Evolutionary conservation across 306 rosid species (phyloP), one percentile per base, ranked within the genome.

Genomic region (Mimosa bimucronata): DNA sequence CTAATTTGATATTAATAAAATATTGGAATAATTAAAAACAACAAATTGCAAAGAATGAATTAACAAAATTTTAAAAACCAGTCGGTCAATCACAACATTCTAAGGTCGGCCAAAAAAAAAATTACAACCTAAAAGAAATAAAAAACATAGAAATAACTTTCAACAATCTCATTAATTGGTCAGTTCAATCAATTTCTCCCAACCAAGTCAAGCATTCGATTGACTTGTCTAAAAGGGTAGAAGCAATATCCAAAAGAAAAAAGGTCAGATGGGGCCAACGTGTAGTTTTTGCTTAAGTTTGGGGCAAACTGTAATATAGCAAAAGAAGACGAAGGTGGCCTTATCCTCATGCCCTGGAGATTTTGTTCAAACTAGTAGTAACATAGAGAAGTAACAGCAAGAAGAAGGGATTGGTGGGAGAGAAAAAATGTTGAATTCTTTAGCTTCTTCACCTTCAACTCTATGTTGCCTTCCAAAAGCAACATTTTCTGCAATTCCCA

Each of bases 371-470:
- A 10, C 53, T 48, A 14, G 14, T 34, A 15, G 8, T 25, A 72
- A 50, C 62, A 1, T 8, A 18, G 44, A 72, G 64, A 28, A 11
- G n/a, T 3, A n/a, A 73, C 26, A n/a, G 77, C 14, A 0, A 0
- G 34, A 31, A 13, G 73, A 62, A 25, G 19, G 7, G 46, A 46
- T n/a, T n/a, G n/a, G n/a, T n/a, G n/a, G n/a, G 77, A 73, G 28
- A 46, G 75, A 72, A 29, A 86, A 74, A 83, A 88, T 90, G 87
- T 31, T 88, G 85, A 81, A 78, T 83, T 26, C 85, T 41, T 74
- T 86, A 41, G 79, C 88, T 52, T 79, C 88, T 60, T 79, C 89
- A 11, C 72, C 95, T 60, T 81, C 90, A 29, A 60, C 77, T n/a
- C 48, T 85, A 14, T 48, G 70, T 21, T 76, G 82, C 48, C 74